Conservation (phyloP, 257 asterid genomes). For the Linderniella brevidens region DNA sequence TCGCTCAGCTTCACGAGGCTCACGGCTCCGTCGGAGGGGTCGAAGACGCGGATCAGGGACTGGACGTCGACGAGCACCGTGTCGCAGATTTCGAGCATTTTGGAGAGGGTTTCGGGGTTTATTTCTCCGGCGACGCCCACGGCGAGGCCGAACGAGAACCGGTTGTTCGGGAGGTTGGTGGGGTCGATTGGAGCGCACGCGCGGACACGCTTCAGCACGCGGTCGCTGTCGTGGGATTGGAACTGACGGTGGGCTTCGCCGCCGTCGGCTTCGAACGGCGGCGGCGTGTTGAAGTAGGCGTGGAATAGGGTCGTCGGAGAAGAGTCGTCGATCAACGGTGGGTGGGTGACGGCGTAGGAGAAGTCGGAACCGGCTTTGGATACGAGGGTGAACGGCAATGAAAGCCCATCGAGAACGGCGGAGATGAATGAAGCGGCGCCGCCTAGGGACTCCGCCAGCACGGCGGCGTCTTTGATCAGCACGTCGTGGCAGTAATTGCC, state of each 20-base stretch:
- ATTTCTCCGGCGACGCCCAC: conserved; percentile 94
- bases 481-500: conserved; percentile 97
- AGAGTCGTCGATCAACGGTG: conserved; percentile 23
- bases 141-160: conserved; percentile 64
- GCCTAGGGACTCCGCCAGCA: conserved; percentile 67
- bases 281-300: conserved; percentile 57
- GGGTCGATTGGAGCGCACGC: conserved; percentile 52
- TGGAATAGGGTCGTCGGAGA: conserved; percentile 61
- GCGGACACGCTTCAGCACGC: conserved; percentile 50
- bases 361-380: conserved; percentile 78
- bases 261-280: too few species aligned
- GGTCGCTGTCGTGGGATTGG: conserved; percentile 40
- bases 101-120: conserved; percentile 55
- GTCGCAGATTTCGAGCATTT: conserved; percentile 55
- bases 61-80: conserved; percentile 80
- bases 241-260: too few species aligned
- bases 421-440: conserved; percentile 91
- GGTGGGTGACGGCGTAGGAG: conserved; percentile 34
- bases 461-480: conserved; percentile 49
- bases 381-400: conserved; percentile 35
- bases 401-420: conserved; percentile 56
- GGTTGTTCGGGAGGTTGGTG: conserved; percentile 37
- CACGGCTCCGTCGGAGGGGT: conserved; percentile 51
- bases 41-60: conserved; percentile 62
- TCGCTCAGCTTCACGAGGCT: conserved; percentile 37